Base-by-base conservation (phyloP, 768 basidiomycete genomes). In the Mycena floridula region DNA sequence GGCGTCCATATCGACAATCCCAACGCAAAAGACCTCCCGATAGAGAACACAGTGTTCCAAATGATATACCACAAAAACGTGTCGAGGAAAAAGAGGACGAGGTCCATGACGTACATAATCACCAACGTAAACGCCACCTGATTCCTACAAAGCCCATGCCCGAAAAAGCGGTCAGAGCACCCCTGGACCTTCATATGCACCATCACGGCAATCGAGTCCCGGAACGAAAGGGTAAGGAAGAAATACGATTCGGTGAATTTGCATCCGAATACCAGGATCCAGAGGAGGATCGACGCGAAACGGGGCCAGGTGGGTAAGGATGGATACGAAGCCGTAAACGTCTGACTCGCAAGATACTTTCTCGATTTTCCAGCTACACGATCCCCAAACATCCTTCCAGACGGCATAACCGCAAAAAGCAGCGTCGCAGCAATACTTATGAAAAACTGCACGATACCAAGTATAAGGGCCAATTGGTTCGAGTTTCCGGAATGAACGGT, bases 61-160 rank as follows among this genome's bases (percentile, higher is more conserved):
- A 97, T 97, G 68, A 98, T 94, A 60, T 94, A 99, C 96, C 96
- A 99, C 24, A 99, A 68, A 85, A 97, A 99, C 6, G 96, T 99
- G 69, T 99, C 96, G 65, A 99, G 74, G 79, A 98, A 99, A 79
- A 90, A 99, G 37, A 99, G 78, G 42, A 86, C 81, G 38, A 99
- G 69, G 59, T 98, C 96, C 95, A 98, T 97, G 72, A 96, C 70
- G 61, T 93, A 98, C 95, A 97, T 99, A 72, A 97, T 87, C 45
- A 95, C 81, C 59, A 99, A 66, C 7, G 95, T 86, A 66, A 98
- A 97, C 3, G 89, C 89, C 2, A 93, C 89, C 54, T 99, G 96
- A 61, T 97, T 94, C 40, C 73, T 69, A 67, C 96, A 99, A 13
- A 99, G 77, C 7, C 70, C 73, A 54, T 74, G 72, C 13, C 93